Conservation (phyloP, 2,329 filamentous ascomycete species). For the Colletotrichum agaves region DNA sequence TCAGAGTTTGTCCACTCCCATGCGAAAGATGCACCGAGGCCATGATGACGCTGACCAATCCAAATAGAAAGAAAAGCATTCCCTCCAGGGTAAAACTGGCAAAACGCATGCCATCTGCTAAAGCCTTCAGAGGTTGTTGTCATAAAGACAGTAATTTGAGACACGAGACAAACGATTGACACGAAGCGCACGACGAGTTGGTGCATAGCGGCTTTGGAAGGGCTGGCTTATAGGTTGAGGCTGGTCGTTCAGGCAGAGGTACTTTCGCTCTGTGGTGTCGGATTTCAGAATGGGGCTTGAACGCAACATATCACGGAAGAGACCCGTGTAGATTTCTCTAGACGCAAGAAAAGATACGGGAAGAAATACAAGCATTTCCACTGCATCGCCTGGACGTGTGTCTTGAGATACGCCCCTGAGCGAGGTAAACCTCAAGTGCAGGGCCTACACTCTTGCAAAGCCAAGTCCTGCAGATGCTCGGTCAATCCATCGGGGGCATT, state of each 20-base stretch:
- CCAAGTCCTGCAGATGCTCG: too few species aligned
- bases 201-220: neutral
- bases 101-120: conserved; percentile 93
- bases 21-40: conserved; percentile 7
- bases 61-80: conserved; percentile 79
- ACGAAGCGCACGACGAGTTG: conserved; percentile 4
- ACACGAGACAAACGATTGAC: conserved; percentile 25
- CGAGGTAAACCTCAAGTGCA: too few species aligned
- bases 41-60: conserved; percentile 5
- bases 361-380: too few species aligned
- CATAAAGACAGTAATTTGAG: conserved; percentile 12
- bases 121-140: conserved; percentile 1
- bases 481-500: too few species aligned
- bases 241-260: neutral
- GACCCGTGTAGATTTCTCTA: too few species aligned
- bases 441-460: too few species aligned
- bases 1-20: conserved; percentile 53
- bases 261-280: too few species aligned
- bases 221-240: neutral
- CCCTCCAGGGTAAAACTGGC: conserved; percentile 86
- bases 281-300: too few species aligned
- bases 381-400: too few species aligned
- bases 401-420: too few species aligned
- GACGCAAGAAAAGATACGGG: too few species aligned
- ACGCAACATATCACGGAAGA: too few species aligned